Base-by-base conservation (phyloP, 2,329 filamentous ascomycete species). In the Penicillium griseofulvum region DNA sequence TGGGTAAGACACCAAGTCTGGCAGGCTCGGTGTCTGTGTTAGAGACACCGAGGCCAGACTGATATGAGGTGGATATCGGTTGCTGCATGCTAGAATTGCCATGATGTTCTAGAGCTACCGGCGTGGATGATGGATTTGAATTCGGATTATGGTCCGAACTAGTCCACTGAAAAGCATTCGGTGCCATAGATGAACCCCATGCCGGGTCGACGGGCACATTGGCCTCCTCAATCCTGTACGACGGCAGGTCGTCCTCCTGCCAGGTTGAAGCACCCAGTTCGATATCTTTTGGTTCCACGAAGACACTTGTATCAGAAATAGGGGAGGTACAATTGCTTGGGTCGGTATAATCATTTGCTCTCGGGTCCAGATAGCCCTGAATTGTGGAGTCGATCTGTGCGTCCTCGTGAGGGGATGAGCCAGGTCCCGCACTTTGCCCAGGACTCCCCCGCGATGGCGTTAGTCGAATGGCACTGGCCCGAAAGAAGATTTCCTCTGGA, bases 401-500 rank as follows among this genome's bases (percentile, higher is more conserved):
- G 33, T 62, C 66, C 14, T 60, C 48, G 9, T 60, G 45, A 19
- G 46, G 52, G 46, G 52, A 54, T 11, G 51, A 53, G 16, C 59
- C 60, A 22, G 62, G 58, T 17, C 62, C 60, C 5, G 52, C 57
- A 42, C 48, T 58, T 22, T 56, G 49, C 17, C 50, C 58, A n/a
- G 62, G 63, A 43, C 59, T 64, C 2, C 56, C 59, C 37, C 52
- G 57, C 24, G 54, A 59, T 1, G 70, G 67, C 4, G 70, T 72
- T 29, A 71, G 48, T 34, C 68, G 65, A 57, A 75, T 65, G 12
- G 65, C 68, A 28, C 66, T 59, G n/a, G 68, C 66, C 39, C 65
- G 63, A 44, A 76, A 71, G 29, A 68, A 66, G 14, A 65, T 62
- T 60, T 76, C 73, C 34, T 78, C 74, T 3, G 65, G 71, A 54